These are phyloP conservation scores for Phlegmacium glaucopus DNA, from an alignment of 768 basidiomycete genomes.

Conservation along the genomic window DNA sequence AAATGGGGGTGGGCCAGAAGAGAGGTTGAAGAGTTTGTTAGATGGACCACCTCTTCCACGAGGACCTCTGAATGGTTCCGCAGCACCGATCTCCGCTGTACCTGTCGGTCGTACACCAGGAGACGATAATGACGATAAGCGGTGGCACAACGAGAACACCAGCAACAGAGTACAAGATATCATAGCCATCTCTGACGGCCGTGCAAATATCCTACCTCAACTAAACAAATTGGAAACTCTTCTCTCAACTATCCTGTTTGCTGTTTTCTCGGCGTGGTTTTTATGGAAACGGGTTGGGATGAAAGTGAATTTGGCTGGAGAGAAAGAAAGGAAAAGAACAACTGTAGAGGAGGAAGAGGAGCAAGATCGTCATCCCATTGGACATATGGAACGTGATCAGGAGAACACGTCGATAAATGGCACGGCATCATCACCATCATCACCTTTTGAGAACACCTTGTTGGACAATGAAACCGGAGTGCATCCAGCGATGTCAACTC, in stretches of 20 bases:
- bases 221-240: slow-evolving; percentile 23
- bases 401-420: background rate
- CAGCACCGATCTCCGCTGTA: too few relatives aligned
- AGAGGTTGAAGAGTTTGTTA: slow-evolving; percentile 47
- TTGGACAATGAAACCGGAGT: too few relatives aligned
- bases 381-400: background rate
- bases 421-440: too few relatives aligned
- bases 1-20: slow-evolving; percentile 43
- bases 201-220: background rate
- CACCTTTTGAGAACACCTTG: too few relatives aligned
- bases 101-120: background rate
- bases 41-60: slow-evolving; percentile 32
- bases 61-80: background rate
- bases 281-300: slow-evolving; percentile 5
- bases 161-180: background rate
- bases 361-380: background rate
- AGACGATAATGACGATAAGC: too few relatives aligned
- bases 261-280: slow-evolving; percentile 42
- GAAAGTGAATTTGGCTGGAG: background rate
- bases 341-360: slow-evolving; percentile 6
- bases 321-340: background rate
- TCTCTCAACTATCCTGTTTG: slow-evolving; percentile 53
- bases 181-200: background rate
- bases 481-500: background rate
- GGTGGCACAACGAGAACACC: background rate